phyloP scores from a whole-genome alignment of 2,329 filamentous ascomycete genomes.

The Trichoderma simmonsii region DNA sequence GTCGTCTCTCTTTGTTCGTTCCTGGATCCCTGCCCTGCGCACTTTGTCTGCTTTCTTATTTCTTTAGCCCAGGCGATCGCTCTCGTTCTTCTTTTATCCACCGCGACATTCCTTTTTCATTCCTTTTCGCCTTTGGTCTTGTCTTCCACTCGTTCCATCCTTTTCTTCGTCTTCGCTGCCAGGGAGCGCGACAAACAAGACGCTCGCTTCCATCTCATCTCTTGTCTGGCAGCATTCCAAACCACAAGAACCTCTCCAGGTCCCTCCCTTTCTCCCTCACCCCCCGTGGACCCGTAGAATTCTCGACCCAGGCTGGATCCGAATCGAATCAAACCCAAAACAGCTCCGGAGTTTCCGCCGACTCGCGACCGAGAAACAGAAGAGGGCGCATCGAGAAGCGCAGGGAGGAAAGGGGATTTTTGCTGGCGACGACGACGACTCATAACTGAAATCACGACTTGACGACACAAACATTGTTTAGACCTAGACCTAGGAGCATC shows the following conservation, averaged over 20 bases:
- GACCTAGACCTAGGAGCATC: background rate
- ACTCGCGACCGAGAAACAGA: background rate
- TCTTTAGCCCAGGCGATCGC: constrained; percentile 16
- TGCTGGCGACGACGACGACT: background rate
- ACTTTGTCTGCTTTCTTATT: constrained; percentile 15
- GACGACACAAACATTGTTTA: background rate
- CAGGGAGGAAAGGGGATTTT: background rate
- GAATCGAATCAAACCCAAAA: background rate
- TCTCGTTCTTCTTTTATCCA: constrained; percentile 8
- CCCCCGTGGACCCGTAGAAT: background rate
- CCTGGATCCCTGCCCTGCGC: constrained; percentile 6
- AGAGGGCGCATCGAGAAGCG: background rate
- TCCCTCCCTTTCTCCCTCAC: background rate
- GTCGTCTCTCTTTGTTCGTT: background rate
- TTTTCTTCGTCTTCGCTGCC: background rate
- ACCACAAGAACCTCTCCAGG: background rate
- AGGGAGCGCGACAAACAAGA: background rate
- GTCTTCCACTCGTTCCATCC: background rate
- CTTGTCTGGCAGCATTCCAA: background rate
- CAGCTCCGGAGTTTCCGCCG: constrained; percentile 1
- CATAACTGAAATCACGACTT: background rate
- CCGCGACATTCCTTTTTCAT: background rate
- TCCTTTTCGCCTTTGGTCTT: background rate
- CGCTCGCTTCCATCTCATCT: background rate
- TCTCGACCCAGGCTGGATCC: constrained; percentile 3